A percentile compares a stretch with the other conserved stretches of the same genome.
Evolutionary conservation across 2,329 filamentous ascomycete genomes (phyloP).

Genomic region (Phialocephala subalpina): DNA sequence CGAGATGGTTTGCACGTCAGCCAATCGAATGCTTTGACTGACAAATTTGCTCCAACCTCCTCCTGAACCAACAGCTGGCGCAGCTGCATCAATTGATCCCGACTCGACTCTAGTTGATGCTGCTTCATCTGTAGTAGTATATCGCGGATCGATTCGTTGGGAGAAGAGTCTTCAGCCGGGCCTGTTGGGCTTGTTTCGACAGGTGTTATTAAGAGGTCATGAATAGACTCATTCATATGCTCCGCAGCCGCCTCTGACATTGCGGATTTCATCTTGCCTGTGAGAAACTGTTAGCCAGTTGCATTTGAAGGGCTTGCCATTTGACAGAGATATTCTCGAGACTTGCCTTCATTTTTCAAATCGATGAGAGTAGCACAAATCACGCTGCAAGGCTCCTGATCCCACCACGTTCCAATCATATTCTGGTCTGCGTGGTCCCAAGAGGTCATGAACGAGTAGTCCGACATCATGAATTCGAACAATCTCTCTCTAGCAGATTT

Average conservation of each 20-base stretch:
- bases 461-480: conserved; percentile 31
- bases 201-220: conserved; percentile 18
- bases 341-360: conserved; percentile 23
- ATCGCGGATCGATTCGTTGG: conserved; percentile 22
- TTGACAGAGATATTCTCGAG: neutral
- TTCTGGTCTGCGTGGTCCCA: conserved; percentile 32
- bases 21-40: conserved; percentile 28
- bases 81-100: conserved; percentile 25
- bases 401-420: conserved; percentile 34
- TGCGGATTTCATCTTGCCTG: conserved; percentile 24
- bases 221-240: conserved; percentile 19
- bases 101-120: conserved; percentile 23
- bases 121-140: conserved; percentile 30
- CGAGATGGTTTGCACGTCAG: conserved; percentile 25
- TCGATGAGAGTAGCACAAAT: conserved; percentile 32
- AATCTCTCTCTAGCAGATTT: conserved; percentile 25
- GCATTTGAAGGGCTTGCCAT: neutral
- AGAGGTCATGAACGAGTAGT: conserved; percentile 34
- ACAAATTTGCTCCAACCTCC: conserved; percentile 14
- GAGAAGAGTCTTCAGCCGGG: conserved; percentile 3
- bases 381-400: conserved; percentile 31
- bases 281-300: neutral
- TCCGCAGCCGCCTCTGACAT: conserved; percentile 21
- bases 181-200: conserved; percentile 9
- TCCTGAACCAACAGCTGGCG: conserved; percentile 25